Base-by-base conservation (phyloP, 1,284 basidiomycete species). In the Flammula alnicola region DNA sequence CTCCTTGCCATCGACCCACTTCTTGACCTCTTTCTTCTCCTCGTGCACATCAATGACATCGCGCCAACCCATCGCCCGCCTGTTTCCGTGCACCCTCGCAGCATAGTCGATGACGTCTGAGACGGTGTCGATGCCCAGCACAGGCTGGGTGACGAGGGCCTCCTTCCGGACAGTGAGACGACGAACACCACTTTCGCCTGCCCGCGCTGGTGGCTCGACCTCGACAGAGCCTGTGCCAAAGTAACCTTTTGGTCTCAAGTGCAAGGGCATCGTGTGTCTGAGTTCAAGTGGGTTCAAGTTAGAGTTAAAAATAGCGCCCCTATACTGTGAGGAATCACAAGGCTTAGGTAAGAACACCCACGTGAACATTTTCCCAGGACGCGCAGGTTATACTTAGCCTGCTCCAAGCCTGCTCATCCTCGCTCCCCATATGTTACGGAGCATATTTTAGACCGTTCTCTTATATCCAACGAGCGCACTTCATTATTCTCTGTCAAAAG, bases 1-100 rank as follows among this genome's bases (percentile, higher is more conserved):
- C 66, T 93, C 84, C 69, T 93, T 84, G n/a, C 93, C 94, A 44
- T 78, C 79, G 44, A 91, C 79, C 8, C 73, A 72, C 78, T 93
- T 93, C 65, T 79, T 88, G 44, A 97, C 79, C 61, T 92, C 84
- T 74, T 96, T 97, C 67, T 87, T 84, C 74, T 98, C 95, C 58
- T 91, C 83, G 71, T 93, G 83, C 5, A 68, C 50, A 7, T 78
- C 71, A 36, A 90, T 66, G 26, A 93, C 66, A 51, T 92, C 88
- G 32, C 95, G 79, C 76, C 83, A 88, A 0, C 93, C 95, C 22
- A 91, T 65, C 0, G 86, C 91, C 6, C 85, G 73, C 54, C 82
- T 79, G 19, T 54, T 32, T 10, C 86, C 87, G 61, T 91, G 83
- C 0, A 79, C 83, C 19, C 86, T 80, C 0, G 85, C 84, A 1